A percentile compares a stretch with the other conserved stretches of the same genome.
These are phyloP conservation scores for Canavalia gladiata DNA, from an alignment of 306 rosid genomes.

Conservation along the genomic window DNA sequence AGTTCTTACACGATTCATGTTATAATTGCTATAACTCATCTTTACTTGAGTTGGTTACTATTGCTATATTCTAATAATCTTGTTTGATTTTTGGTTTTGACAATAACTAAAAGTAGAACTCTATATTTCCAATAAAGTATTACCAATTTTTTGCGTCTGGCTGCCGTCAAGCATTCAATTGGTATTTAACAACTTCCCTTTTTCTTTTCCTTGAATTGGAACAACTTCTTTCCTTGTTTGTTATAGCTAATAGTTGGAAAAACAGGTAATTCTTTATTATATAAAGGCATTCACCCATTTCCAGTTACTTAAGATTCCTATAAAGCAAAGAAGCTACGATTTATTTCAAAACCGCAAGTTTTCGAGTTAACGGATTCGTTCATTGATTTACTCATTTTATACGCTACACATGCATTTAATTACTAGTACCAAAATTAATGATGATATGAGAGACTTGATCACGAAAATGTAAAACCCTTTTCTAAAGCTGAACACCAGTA, in stretches of 20 bases:
- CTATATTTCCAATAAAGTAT: too few species aligned
- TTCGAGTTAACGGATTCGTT: too few species aligned
- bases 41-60: background rate
- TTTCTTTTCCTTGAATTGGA: background rate
- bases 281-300: background rate
- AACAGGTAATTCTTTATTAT: background rate
- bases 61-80: background rate
- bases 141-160: background rate
- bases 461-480: conserved; percentile 18
- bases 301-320: background rate
- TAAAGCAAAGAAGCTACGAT: background rate
- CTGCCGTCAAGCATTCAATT: background rate
- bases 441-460: background rate
- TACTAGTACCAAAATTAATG: background rate
- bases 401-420: background rate
- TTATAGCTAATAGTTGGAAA: background rate
- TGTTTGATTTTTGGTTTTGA: background rate
- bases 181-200: background rate
- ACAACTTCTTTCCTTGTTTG: background rate
- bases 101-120: too few species aligned
- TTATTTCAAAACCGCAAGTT: too few species aligned
- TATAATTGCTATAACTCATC: background rate
- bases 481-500: background rate
- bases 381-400: too few species aligned
- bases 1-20: background rate